Evolutionary conservation across 2,329 filamentous ascomycete species (phyloP), one percentile per base, ranked within the genome.

Genomic region (Fonsecaea monophora): DNA sequence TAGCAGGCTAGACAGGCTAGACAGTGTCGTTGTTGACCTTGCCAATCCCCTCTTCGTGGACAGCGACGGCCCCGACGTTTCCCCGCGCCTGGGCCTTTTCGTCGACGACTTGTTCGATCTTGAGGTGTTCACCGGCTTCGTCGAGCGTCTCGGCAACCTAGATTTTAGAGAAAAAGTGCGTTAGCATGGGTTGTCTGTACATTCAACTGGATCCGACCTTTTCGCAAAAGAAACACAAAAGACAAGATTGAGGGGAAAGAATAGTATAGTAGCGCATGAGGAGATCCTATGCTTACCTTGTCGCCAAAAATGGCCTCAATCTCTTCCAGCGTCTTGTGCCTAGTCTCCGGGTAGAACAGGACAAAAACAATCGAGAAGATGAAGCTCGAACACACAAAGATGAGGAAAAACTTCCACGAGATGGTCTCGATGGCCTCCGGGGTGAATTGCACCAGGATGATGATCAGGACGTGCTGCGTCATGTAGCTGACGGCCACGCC

Each of bases 401-500:
- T 84, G 66, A 86, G 86, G 73, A 87, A 87, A 73, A 86, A 87
- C 68, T 86, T 87, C 70, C 86, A 81, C 12, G 79, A 73, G 58
- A 87, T 87, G 42, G 80, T 85, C 15, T 82, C 82, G 68, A 87
- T 86, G 0, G 85, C 85, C 59, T 78, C 84, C 0, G 85, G 85
- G 0, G 84, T 84, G 8, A 82, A 82, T 73, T 85, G 82, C 57
- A 83, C 85, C 79, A 78, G 73, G 6, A 76, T 82, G 38, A 86
- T 84, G 68, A 86, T 86, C 60, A 86, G 82, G 38, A 84, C 80
- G 55, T 65, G 48, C 30, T 55, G 53, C 8, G 63, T 65, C 50
- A 65, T 45, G 37, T 65, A 65, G 32, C 40, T 54, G 32, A 37
- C 53, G 12, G 63, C 63, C n/a, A 65, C 63, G 7, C 63, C 63